Base-by-base conservation (phyloP, 208 protist genomes). In the Zelonia costaricensis region DNA sequence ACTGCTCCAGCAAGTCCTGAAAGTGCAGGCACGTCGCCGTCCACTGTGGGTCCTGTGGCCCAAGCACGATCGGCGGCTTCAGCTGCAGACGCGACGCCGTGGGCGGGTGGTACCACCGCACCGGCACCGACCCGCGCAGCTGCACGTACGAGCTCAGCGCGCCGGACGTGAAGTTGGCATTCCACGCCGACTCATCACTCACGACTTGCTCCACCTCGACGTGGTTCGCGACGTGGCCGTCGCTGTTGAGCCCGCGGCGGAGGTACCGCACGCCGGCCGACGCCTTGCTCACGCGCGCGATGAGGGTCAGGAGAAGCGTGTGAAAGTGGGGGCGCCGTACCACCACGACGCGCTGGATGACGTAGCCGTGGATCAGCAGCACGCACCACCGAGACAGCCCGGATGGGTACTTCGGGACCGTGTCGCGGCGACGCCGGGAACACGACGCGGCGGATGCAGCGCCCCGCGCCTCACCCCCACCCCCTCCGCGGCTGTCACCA, bases 251-350 rank as follows among this genome's bases (percentile, higher is more conserved):
- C 1, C 98, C 98, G 58, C 98, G 91, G 46, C 98, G 98, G 13
- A 98, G 71, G 67, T 97, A 98, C 25, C 98, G 88, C 31, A 93
- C 83, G 13, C 98, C 98, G 6, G 97, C 97, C 61, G 87, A 97
- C 43, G 93, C 74, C 45, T 96, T 87, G 47, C 86, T 95, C 30
- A 92, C 72, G 22, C 98, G 80, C 16, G 90, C 96, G 45, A 99
- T 98, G 1, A 99, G 69, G 0, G 91, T 93, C 25, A 99, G 47
- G 4, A 75, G 55, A 60, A 58, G 42, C 6, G 53, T 62, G 20
- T 58, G 74, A 27, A 72, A 57, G 22, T 48, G 4, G 10, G 61
- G 65, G 12, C 33, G 27, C 47, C 53, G 57, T 64, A 80, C 27
- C 52, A 75, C 57, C 31, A 74, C 39, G 18, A 42, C 44, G 33